Conservation (phyloP, 2,329 filamentous ascomycete species). For the Pestalotiopsis sp. region DNA sequence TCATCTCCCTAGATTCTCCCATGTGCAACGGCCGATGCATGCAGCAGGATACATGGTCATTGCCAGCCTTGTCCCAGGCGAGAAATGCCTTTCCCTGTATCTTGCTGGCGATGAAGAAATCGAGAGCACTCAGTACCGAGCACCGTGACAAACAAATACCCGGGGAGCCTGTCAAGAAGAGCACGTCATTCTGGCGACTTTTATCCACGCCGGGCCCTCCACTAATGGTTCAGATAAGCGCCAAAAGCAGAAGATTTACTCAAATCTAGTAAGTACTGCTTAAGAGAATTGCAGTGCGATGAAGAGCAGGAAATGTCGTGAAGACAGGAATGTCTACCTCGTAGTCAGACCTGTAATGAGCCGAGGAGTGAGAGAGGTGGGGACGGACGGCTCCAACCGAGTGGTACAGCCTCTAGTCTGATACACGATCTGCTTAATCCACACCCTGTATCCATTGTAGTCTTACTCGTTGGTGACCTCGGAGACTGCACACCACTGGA, state of each 20-base stretch:
- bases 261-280: neutral
- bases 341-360: neutral
- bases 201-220: neutral
- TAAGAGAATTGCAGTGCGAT: neutral
- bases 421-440: neutral
- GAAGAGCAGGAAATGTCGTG: neutral
- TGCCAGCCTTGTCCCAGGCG: neutral
- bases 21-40: constrained; percentile 1
- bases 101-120: neutral
- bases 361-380: neutral
- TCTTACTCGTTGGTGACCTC: neutral
- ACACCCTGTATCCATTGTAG: neutral
- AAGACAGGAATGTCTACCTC: neutral
- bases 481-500: neutral
- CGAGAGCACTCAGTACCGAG: neutral
- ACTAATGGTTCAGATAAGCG: neutral
- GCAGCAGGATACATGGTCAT: neutral
- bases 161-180: neutral
- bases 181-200: neutral
- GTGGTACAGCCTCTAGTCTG: neutral
- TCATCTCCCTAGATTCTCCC: neutral
- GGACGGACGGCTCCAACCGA: neutral
- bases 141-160: neutral
- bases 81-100: neutral
- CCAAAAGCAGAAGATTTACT: neutral